A percentile compares a stretch with the other conserved stretches of the same genome.
Evolutionary conservation across 352 stramenopile species (phyloP).

Genomic region (Pythium phragmitis): DNA sequence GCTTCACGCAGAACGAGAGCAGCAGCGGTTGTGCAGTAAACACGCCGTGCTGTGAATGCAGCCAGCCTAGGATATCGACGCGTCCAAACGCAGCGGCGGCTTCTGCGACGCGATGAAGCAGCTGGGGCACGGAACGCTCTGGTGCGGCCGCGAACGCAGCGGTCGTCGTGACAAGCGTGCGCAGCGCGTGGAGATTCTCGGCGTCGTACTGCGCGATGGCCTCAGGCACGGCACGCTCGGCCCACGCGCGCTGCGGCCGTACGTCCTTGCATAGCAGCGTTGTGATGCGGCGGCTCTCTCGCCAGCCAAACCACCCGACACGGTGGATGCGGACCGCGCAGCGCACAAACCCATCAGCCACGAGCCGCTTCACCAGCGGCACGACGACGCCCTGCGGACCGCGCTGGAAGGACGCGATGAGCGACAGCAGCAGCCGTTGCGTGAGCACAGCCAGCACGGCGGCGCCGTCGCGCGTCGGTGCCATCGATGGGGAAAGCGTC

Average conservation of each 20-base stretch:
- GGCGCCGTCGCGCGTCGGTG: not conserved
- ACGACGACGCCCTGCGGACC: slow-evolving; percentile 2
- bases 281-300: not conserved
- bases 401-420: slow-evolving; percentile 21
- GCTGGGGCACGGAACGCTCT: not conserved
- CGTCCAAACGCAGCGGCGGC: slow-evolving; percentile 11
- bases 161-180: not conserved
- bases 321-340: not conserved
- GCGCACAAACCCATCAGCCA: slow-evolving; percentile 11
- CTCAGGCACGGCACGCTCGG: slow-evolving; percentile 2
- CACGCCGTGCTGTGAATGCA: not conserved
- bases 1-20: slow-evolving; percentile 3
- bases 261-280: slow-evolving; percentile 3
- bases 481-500: not conserved
- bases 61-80: slow-evolving; percentile 17
- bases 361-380: slow-evolving; percentile 1
- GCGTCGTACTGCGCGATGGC: slow-evolving; percentile 15
- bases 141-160: not conserved
- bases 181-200: slow-evolving; percentile 1
- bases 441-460: slow-evolving; percentile 7
- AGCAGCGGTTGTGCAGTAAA: not conserved
- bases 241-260: slow-evolving; percentile 1
- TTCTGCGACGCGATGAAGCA: slow-evolving; percentile 19
- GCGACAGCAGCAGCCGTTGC: slow-evolving; percentile 16
- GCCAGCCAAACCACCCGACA: not conserved